A percentile compares a stretch with the other conserved stretches of the same genome.
Conservation (phyloP, 192 early-diverging fungal species). For the Podila epicladia region DNA sequence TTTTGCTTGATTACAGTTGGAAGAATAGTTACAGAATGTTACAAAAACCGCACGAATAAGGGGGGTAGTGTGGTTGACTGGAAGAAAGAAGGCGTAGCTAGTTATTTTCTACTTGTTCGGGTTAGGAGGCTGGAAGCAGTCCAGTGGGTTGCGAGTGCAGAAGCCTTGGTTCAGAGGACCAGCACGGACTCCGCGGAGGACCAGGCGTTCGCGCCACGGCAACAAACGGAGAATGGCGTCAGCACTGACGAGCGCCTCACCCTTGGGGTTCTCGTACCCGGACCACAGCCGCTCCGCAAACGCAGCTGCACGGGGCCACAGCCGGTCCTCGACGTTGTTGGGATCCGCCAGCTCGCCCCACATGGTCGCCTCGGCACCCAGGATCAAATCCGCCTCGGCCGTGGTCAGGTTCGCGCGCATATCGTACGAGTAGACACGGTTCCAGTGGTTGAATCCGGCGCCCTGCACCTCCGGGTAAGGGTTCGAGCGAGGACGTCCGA, state of each 20-base stretch:
- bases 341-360: slow-evolving; percentile 46
- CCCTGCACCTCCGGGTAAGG: slow-evolving; percentile 49
- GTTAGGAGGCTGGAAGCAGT: slow-evolving; percentile 52
- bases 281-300: slow-evolving; percentile 49
- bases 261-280: slow-evolving; percentile 52
- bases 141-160: slow-evolving; percentile 68
- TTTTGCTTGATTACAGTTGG: too few species aligned
- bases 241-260: slow-evolving; percentile 61
- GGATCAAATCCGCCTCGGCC: slow-evolving; percentile 24
- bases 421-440: slow-evolving; percentile 37
- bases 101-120: slow-evolving; percentile 1
- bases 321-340: slow-evolving; percentile 32
- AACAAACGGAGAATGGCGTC: slow-evolving; percentile 68
- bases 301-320: slow-evolving; percentile 41
- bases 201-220: slow-evolving; percentile 68
- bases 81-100: too few species aligned
- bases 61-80: too few species aligned
- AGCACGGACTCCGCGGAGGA: slow-evolving; percentile 66
- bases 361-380: slow-evolving; percentile 44
- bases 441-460: slow-evolving; percentile 45
- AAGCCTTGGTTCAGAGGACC: slow-evolving; percentile 71
- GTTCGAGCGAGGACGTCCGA: slow-evolving; percentile 47
- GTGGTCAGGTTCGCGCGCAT: slow-evolving; percentile 26
- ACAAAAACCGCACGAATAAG: too few species aligned
- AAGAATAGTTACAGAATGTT: too few species aligned